Conservation (phyloP, 2,329 filamentous ascomycete species). For the Ophiostoma sp. region DNA sequence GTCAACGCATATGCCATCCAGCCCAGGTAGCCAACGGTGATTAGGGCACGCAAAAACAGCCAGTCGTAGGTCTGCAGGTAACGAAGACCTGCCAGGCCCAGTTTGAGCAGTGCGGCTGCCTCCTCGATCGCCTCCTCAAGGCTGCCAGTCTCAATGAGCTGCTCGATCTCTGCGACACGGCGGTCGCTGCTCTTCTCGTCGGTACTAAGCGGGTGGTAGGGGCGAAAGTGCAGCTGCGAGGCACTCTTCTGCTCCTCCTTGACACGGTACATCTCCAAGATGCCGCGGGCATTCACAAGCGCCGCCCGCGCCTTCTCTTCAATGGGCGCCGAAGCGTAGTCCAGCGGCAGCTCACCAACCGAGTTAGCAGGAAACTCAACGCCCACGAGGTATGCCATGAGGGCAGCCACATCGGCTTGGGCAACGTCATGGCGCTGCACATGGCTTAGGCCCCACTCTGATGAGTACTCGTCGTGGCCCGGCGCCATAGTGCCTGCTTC, state of each 20-base stretch:
- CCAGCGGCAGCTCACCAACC: conserved; percentile 83
- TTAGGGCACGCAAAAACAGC: conserved; percentile 84
- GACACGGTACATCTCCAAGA: conserved; percentile 92
- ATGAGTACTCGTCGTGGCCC: conserved; percentile 87
- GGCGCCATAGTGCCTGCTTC: conserved; percentile 46
- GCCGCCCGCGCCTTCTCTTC: conserved; percentile 78
- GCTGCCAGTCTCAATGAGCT: conserved; percentile 58
- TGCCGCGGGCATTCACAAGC: conserved; percentile 75
- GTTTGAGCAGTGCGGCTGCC: conserved; percentile 68
- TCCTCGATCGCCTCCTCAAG: conserved; percentile 74
- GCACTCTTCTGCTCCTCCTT: conserved; percentile 82
- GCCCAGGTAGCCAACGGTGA: conserved; percentile 85
- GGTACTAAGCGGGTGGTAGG: conserved; percentile 65
- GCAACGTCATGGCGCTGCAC: conserved; percentile 84
- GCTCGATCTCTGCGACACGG: conserved; percentile 61
- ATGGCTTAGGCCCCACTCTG: conserved; percentile 77
- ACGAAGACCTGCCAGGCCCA: conserved; percentile 74
- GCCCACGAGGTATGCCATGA: conserved; percentile 90
- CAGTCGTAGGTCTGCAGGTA: conserved; percentile 98
- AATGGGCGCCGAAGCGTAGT: conserved; percentile 67
- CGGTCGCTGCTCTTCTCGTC: conserved; percentile 42
- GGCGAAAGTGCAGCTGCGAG: conserved; percentile 68
- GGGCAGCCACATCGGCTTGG: conserved; percentile 87
- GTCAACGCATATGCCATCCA: conserved; percentile 93
- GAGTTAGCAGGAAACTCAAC: conserved; percentile 92